Percentiles rank a stretch among this genome's conserved stretches.
Evolutionary conservation across 2,329 filamentous ascomycete species (phyloP).

Genomic region (Colletotrichum coccodes): DNA sequence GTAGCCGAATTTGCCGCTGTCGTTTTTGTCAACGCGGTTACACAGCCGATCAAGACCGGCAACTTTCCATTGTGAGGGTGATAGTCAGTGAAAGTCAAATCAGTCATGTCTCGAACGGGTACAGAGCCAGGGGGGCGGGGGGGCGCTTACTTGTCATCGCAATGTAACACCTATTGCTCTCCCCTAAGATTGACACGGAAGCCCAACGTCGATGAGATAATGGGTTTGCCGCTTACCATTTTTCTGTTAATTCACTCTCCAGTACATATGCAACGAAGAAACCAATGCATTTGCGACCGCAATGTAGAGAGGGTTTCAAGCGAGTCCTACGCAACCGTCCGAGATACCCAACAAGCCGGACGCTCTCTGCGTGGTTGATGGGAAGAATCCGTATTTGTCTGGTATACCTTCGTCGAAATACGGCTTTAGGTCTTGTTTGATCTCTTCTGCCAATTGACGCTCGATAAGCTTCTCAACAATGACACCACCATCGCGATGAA

Average conservation of each 20-base stretch:
- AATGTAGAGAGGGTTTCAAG: slow-evolving; percentile 47
- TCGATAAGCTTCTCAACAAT: slow-evolving; percentile 49
- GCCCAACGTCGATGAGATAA: slow-evolving; percentile 47
- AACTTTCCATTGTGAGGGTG: slow-evolving; percentile 44
- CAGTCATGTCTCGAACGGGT: too few species aligned
- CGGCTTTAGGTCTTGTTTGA: slow-evolving; percentile 48
- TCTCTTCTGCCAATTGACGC: slow-evolving; percentile 43
- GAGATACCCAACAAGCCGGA: slow-evolving; percentile 50
- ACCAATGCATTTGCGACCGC: slow-evolving; percentile 45
- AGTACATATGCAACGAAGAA: slow-evolving; percentile 48
- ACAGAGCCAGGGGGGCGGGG: too few species aligned
- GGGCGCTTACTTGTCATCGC: slow-evolving; percentile 46
- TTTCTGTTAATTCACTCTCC: slow-evolving; percentile 44
- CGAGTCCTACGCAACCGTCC: slow-evolving; percentile 48
- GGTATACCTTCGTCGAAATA: slow-evolving; percentile 47
- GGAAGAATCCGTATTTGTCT: slow-evolving; percentile 52
- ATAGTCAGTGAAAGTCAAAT: slow-evolving; percentile 34
- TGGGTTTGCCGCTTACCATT: slow-evolving; percentile 47
- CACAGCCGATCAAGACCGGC: slow-evolving; percentile 49
- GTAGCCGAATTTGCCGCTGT: slow-evolving; percentile 53
- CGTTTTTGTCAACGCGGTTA: slow-evolving; percentile 49
- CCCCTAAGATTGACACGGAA: slow-evolving; percentile 52
- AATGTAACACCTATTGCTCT: slow-evolving; percentile 49
- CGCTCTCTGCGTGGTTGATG: slow-evolving; percentile 49
- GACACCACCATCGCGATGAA: slow-evolving; percentile 46